phyloP scores from a whole-genome alignment of 306 rosid genomes.

The Vigna radiata region DNA sequence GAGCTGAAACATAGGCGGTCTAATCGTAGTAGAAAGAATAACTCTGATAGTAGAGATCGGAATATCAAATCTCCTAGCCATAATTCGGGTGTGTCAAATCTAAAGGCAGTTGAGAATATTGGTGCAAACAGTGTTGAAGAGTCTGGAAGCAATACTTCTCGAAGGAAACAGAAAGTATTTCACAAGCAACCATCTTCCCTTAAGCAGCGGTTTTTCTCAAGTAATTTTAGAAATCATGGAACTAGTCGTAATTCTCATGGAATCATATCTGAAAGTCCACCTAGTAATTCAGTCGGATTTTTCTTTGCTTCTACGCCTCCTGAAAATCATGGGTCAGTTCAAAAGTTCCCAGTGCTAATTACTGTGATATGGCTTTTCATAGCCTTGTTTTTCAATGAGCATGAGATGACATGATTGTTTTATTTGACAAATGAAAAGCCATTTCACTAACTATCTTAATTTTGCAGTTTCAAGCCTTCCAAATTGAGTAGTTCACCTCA shows the following conservation, averaged over 20 bases:
- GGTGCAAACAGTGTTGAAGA: slow-evolving; percentile 62
- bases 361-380: slow-evolving; percentile 32
- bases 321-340: slow-evolving; percentile 86
- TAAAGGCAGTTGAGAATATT: slow-evolving; percentile 61
- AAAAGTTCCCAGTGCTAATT: slow-evolving; percentile 41
- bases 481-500: slow-evolving; percentile 87
- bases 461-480: slow-evolving; percentile 73
- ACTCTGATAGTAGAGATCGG: slow-evolving; percentile 66
- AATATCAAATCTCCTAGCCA: slow-evolving; percentile 56
- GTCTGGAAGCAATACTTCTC: slow-evolving; percentile 62
- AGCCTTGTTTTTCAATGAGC: slow-evolving; percentile 15
- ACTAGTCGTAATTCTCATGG: slow-evolving; percentile 70
- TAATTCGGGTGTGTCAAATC: slow-evolving; percentile 62
- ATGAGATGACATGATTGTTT: not conserved
- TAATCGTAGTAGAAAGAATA: slow-evolving; percentile 73
- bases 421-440: slow-evolving; percentile 24
- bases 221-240: slow-evolving; percentile 83
- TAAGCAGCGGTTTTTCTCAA: slow-evolving; percentile 86
- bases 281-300: slow-evolving; percentile 92
- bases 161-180: slow-evolving; percentile 71
- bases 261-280: slow-evolving; percentile 90
- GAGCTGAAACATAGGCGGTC: slow-evolving; percentile 75
- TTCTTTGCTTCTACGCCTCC: slow-evolving; percentile 97
- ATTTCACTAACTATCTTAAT: slow-evolving; percentile 46
- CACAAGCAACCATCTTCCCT: slow-evolving; percentile 72